Base-by-base conservation (phyloP, 2,329 filamentous ascomycete genomes). In the Ustilaginoidea virens region DNA sequence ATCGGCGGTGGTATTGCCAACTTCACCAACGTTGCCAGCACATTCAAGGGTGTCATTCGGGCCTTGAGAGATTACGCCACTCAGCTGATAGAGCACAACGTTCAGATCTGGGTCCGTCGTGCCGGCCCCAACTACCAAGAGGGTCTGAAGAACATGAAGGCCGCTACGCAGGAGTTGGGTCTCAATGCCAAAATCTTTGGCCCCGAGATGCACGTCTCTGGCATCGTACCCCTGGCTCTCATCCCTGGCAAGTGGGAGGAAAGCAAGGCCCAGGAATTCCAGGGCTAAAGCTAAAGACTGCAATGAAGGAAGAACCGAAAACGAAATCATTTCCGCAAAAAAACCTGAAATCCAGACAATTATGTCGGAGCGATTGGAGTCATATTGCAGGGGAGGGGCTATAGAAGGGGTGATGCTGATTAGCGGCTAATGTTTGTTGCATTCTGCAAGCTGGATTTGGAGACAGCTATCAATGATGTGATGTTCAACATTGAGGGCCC, bases 1-100 rank as follows among this genome's bases (percentile, higher is more conserved):
- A 96, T 98, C 44, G 90, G 90, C 59, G 90, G 90, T 66, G 90
- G 90, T 72, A 98, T 98, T 71, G 90, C 90, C 70, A 98, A 98
- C 79, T 98, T 98, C 69, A 98, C 90, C 69, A 98, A 96, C 64
- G 90, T 98, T 31, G 90, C 90, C 36, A 90, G 80, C 47, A 98
- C 90, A 40, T 98, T 98, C 80, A 98, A 98, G 74, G 90, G 90
- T 66, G 87, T 98, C 58, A 98, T 98, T 56, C 80, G 83, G 45
- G 90, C 90, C 35, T 73, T 98, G 41, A 77, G 87, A 42, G 90
- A 96, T 61, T 85, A 87, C 45, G 72, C 86, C 36, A 74, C 75
- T 39, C 69, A 78, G 39, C 73, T 98, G 44, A 74, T 74, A 52
- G 90, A 98, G 72, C 90, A 98, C 76, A 92, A 93, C 50, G 82